Evolutionary conservation across 306 rosid species (phyloP).

Genomic region (Cercis canadensis): DNA sequence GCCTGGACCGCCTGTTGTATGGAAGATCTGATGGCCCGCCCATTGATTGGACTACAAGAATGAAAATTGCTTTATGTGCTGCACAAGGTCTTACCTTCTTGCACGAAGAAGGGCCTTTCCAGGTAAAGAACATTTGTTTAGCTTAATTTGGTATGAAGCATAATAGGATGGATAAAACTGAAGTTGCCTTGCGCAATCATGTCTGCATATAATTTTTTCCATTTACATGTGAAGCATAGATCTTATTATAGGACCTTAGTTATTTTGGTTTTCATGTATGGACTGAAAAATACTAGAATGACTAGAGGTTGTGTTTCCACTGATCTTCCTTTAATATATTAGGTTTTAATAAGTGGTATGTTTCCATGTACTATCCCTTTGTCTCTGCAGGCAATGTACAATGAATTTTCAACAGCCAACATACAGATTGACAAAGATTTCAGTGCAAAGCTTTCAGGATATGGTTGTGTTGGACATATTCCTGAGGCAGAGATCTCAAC

Average conservation of each 20-base stretch:
- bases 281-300: conserved; percentile 18
- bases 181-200: conserved; percentile 11
- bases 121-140: conserved; percentile 58
- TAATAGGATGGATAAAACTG: neutral
- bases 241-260: conserved; percentile 17
- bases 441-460: conserved; percentile 99
- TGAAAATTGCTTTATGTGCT: conserved; percentile 88
- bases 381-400: conserved; percentile 91
- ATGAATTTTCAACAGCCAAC: conserved; percentile 90
- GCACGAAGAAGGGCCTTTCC: conserved; percentile 99
- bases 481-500: conserved; percentile 83
- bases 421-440: conserved; percentile 98
- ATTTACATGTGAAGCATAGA: conserved; percentile 7
- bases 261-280: conserved; percentile 19
- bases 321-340: conserved; percentile 18
- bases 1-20: conserved; percentile 79
- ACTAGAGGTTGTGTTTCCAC: conserved; percentile 5
- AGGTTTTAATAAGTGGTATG: neutral
- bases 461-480: conserved; percentile 94
- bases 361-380: conserved; percentile 29
- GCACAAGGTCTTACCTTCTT: conserved; percentile 97
- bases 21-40: conserved; percentile 96
- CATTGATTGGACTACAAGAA: conserved; percentile 96
- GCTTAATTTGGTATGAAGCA: conserved; percentile 5
- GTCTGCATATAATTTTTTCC: conserved; percentile 3